phyloP scores from a whole-genome alignment of 352 stramenopile species.

The Phytophthora pisi region DNA sequence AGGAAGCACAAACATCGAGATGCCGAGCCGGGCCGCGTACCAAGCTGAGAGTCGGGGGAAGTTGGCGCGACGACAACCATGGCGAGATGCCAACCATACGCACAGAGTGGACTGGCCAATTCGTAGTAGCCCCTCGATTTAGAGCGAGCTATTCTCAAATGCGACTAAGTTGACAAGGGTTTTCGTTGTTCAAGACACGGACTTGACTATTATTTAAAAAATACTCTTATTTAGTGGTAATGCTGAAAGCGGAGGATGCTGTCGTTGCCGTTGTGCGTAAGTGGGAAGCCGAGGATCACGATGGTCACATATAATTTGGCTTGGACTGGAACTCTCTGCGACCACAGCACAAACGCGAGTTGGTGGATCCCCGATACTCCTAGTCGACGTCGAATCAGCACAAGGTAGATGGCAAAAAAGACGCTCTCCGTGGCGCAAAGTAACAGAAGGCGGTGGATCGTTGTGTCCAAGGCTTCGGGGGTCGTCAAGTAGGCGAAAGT shows the following conservation, averaged over 20 bases:
- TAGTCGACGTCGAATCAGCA: constrained; percentile 18
- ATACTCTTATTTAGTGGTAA: not conserved
- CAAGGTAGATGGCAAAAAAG: constrained; percentile 28
- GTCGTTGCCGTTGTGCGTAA: constrained; percentile 39
- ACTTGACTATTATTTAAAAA: not conserved
- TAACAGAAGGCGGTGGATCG: constrained; percentile 13
- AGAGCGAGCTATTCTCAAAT: not conserved
- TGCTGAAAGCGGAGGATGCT: constrained; percentile 29
- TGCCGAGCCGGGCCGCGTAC: not conserved
- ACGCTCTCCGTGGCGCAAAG: constrained; percentile 31
- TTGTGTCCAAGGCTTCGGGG: constrained; percentile 16
- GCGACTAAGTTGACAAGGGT: not conserved
- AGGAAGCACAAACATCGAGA: not conserved
- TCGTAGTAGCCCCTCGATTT: not conserved
- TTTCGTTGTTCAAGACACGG: not conserved
- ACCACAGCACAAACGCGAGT: constrained; percentile 36
- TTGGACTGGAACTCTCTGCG: constrained; percentile 30
- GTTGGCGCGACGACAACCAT: not conserved
- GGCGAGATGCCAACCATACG: not conserved
- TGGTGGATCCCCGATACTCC: constrained; percentile 26
- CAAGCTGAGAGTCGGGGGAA: not conserved
- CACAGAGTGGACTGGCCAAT: not conserved
- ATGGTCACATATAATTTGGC: constrained; percentile 31
- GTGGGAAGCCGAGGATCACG: constrained; percentile 37
- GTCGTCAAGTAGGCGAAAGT: constrained; percentile 27